Conservation (phyloP, 1,284 basidiomycete genomes). For the Ceratobasidium sp. region DNA sequence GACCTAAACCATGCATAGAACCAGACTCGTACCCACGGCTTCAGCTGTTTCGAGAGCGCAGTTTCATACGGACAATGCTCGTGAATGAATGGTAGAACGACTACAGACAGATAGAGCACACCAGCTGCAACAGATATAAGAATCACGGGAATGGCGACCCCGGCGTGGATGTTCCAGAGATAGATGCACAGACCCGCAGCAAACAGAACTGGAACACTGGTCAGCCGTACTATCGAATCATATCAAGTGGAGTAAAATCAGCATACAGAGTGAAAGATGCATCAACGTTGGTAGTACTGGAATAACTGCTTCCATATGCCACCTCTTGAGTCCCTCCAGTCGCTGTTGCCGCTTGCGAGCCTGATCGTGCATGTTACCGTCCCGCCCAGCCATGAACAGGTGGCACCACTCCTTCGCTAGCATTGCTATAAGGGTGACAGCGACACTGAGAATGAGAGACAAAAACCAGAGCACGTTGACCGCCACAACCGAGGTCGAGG, state of each 20-base stretch:
- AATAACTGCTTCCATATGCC: slow-evolving; percentile 7
- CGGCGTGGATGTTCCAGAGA: not conserved
- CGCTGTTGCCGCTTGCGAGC: not conserved
- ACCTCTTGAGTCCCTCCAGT: slow-evolving; percentile 1
- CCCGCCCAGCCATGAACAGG: not conserved
- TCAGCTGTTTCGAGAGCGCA: not conserved
- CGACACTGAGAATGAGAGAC: not conserved
- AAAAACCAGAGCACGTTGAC: slow-evolving; percentile 2
- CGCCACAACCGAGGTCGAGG: not conserved
- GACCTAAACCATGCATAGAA: no score
- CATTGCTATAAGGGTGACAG: slow-evolving; percentile 8
- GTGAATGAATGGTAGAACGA: not conserved
- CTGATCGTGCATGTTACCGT: not conserved
- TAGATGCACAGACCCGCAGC: not conserved
- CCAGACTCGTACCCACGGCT: no score
- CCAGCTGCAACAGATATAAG: not conserved
- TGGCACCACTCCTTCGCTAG: slow-evolving; percentile 16
- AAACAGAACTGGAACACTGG: slow-evolving; percentile 9
- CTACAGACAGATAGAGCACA: not conserved
- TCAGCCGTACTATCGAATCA: no score
- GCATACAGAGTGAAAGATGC: slow-evolving; percentile 23
- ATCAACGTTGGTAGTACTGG: not conserved
- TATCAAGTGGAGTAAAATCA: not conserved
- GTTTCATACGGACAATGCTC: slow-evolving; percentile 18
- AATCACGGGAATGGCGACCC: not conserved